Base-by-base conservation (phyloP, 148 eudicot genomes). In the Tetragonia tetragonoides region DNA sequence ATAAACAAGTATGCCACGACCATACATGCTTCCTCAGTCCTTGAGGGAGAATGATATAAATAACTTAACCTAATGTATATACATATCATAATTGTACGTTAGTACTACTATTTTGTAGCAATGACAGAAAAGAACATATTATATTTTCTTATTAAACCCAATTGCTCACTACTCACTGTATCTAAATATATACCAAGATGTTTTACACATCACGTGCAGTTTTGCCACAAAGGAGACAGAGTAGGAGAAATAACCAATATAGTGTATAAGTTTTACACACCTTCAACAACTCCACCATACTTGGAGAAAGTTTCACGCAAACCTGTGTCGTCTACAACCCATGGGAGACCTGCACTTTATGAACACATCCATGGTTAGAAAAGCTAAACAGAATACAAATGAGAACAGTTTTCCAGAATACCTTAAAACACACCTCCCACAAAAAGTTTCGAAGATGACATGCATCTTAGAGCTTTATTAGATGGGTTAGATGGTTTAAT, bases 391-490 rank as follows among this genome's bases (percentile, higher is more conserved):
- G 0, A 21, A 39, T 14, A n/a, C 4, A 3, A 57, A 20, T 9
- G 10, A 21, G 18, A 53, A 72, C 10, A 3, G 49, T 28, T 18
- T 38, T 17, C 47, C 10, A 28, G 0, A 28, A 28, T 28, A 76
- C 6, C 62, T 17, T 17, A 39, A 56, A 17, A 9, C 65, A 64
- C 40, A 95, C 99, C 99, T 89, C 97, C 99, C 77, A 95, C 66
- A 81, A 93, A 95, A 60, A 95, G n/a, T 72, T 91, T 93, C 7
- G 91, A 80, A 57, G 87, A 70, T 68, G 99, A 91, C 94, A 91
- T 90, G 81, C 91, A 87, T 90, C 97, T 81, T 64, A 95, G 65
- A 44, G 84, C 85, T 76, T 91, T 94, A 72, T 84, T 71, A 37
- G 93, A 91, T 7, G 93, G 89, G 20, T 49, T 89, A 39, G 97